These are phyloP conservation scores for Lecanicillium sp. DNA, from an alignment of 2,329 filamentous ascomycete species.

Conservation along the genomic window DNA sequence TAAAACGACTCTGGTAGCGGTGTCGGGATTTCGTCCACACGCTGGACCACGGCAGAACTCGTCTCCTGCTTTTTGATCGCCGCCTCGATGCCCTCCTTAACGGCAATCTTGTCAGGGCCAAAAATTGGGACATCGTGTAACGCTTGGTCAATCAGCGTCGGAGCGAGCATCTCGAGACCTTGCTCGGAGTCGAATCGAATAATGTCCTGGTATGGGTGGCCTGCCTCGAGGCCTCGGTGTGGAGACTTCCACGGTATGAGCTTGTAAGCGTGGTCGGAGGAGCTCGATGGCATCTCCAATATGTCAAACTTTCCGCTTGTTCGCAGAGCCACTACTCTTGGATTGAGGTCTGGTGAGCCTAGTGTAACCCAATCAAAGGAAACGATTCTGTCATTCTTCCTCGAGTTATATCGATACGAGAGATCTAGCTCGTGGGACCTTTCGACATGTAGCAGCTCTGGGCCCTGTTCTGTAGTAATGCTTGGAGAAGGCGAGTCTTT, in stretches of 20 bases:
- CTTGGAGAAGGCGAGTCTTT: constrained; percentile 42
- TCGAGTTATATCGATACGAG: constrained; percentile 44
- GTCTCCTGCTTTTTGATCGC: constrained; percentile 32
- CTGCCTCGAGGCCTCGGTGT: constrained; percentile 50
- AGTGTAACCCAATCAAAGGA: constrained; percentile 64
- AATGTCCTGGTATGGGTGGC: constrained; percentile 44
- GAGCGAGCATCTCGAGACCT: constrained; percentile 46
- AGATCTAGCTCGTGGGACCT: constrained; percentile 58
- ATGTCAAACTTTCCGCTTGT: constrained; percentile 58
- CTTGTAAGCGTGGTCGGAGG: constrained; percentile 53
- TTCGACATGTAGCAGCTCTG: constrained; percentile 53
- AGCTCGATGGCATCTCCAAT: constrained; percentile 53
- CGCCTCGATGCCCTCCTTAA: constrained; percentile 36
- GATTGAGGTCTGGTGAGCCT: constrained; percentile 47
- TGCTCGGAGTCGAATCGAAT: constrained; percentile 55
- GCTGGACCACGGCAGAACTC: constrained; percentile 29
- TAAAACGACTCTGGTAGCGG: constrained; percentile 37
- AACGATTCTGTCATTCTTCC: constrained; percentile 55
- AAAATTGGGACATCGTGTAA: constrained; percentile 52
- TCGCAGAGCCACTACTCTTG: constrained; percentile 53
- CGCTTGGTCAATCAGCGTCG: constrained; percentile 47
- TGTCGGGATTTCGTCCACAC: constrained; percentile 30
- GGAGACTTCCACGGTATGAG: constrained; percentile 56
- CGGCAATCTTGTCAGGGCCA: constrained; percentile 42
- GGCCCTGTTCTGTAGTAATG: constrained; percentile 39